Evolutionary conservation across 495 filamentous ascomycete species (phyloP).

Genomic region (Glarea lozoyensis): DNA sequence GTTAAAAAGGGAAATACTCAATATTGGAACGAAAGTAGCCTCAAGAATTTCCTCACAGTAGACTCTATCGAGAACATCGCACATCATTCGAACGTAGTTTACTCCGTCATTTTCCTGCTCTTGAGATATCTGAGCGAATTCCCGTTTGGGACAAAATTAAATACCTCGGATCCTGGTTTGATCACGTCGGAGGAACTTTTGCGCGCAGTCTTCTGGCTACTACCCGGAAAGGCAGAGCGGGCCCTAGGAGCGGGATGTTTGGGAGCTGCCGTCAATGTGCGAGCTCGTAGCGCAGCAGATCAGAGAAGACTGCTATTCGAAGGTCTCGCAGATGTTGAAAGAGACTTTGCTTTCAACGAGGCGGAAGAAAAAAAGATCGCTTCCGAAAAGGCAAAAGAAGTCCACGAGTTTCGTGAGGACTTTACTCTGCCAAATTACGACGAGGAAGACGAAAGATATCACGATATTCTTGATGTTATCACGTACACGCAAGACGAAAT

Average conservation of each 20-base stretch:
- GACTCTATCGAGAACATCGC: too few species aligned
- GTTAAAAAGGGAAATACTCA: too few species aligned
- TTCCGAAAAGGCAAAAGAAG: not conserved
- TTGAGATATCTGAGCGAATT: slow-evolving; percentile 1
- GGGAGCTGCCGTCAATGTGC: not conserved
- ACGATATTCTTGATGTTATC: slow-evolving; percentile 1
- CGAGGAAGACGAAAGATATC: slow-evolving; percentile 4
- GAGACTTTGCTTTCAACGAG: not conserved
- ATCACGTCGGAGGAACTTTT: not conserved
- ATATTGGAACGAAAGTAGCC: too few species aligned
- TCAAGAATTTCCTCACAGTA: too few species aligned
- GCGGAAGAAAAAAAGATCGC: slow-evolving; percentile 1
- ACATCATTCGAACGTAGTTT: too few species aligned
- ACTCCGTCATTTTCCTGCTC: too few species aligned
- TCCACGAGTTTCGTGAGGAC: not conserved
- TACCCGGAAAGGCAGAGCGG: not conserved
- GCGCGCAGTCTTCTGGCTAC: slow-evolving; percentile 1
- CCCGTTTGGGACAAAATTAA: not conserved
- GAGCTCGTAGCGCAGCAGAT: not conserved
- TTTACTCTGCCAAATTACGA: slow-evolving; percentile 1
- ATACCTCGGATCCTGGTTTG: not conserved
- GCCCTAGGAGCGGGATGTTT: not conserved
- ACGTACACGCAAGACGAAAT: not conserved
- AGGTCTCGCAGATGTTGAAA: not conserved
- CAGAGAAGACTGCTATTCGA: not conserved